Evolutionary conservation across 2,329 filamentous ascomycete species (phyloP).

Genomic region (Nothophoma quercina): DNA sequence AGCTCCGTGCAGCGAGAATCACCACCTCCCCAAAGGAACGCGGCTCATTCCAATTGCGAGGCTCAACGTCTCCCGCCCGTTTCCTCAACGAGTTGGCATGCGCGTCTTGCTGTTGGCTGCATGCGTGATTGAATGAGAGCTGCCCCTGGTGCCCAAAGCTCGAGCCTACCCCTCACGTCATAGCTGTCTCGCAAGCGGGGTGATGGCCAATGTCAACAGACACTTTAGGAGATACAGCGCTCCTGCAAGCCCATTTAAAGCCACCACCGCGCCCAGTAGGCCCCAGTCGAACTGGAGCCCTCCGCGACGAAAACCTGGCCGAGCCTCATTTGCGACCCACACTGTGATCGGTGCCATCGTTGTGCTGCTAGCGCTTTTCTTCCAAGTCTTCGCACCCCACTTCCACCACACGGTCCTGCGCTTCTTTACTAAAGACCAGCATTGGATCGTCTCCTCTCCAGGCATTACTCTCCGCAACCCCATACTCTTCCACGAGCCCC

Average conservation of each 20-base stretch:
- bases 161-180: conserved; percentile 27
- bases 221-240: conserved; percentile 21
- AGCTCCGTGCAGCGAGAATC: conserved; percentile 13
- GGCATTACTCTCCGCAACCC: conserved; percentile 35
- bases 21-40: conserved; percentile 1
- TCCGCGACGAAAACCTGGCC: conserved; percentile 19
- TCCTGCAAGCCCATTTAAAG: conserved; percentile 25
- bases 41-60: conserved; percentile 19
- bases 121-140: conserved; percentile 20
- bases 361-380: conserved; percentile 44
- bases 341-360: conserved; percentile 38
- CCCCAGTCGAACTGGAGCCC: conserved; percentile 19
- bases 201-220: conserved; percentile 23
- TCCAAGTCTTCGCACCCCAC: conserved; percentile 48
- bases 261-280: conserved; percentile 21
- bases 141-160: conserved; percentile 24
- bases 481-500: conserved; percentile 34
- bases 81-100: conserved; percentile 18
- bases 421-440: conserved; percentile 33
- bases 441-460: conserved; percentile 24
- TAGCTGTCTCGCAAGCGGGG: conserved; percentile 27
- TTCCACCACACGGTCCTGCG: conserved; percentile 42
- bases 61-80: conserved; percentile 16
- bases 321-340: conserved; percentile 31
- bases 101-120: conserved; percentile 21